A percentile compares a stretch with the other conserved stretches of the same genome.
Evolutionary conservation across 345 rosid species (phyloP).

Genomic region (Microcos paniculata): DNA sequence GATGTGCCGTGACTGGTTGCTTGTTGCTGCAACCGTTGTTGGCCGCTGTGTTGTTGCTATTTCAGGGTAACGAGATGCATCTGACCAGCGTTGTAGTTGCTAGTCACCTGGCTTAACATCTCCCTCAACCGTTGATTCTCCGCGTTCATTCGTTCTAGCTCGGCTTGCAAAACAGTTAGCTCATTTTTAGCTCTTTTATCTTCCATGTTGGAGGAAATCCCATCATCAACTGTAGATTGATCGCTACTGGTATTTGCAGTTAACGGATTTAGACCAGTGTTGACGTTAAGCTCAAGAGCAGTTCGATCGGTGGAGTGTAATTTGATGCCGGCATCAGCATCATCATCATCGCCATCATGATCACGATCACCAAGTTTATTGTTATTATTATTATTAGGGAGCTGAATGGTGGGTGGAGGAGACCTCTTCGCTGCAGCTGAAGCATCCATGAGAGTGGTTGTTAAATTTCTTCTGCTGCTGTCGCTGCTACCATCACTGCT

Average conservation of each 20-base stretch:
- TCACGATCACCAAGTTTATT: no score
- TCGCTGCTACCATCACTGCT: conserved; percentile 24
- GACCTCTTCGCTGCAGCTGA: conserved; percentile 15
- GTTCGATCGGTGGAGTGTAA: conserved; percentile 14
- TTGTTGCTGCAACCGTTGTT: no score
- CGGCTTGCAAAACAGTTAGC: conserved; percentile 48
- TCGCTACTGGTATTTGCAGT: conserved; percentile 59
- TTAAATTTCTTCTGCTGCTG: conserved; percentile 14
- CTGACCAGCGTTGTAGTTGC: conserved; percentile 45
- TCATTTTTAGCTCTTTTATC: conserved; percentile 47
- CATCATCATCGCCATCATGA: no score
- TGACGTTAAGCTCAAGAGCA: conserved; percentile 36
- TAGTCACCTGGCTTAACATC: conserved; percentile 42
- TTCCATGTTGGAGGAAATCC: conserved; percentile 48
- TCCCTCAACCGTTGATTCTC: conserved; percentile 53
- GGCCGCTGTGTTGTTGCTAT: no score
- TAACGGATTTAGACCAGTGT: conserved; percentile 65
- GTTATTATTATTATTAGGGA: conserved; percentile 27
- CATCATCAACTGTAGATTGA: conserved; percentile 62
- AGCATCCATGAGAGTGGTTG: no score
- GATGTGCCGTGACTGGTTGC: no score
- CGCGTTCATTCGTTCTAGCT: conserved; percentile 40
- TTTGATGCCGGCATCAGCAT: no score
- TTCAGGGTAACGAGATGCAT: conserved; percentile 38
- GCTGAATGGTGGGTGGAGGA: conserved; percentile 39